These are phyloP conservation scores for Colletotrichum sp. DNA, from an alignment of 2,329 filamentous ascomycete genomes.

Conservation along the genomic window DNA sequence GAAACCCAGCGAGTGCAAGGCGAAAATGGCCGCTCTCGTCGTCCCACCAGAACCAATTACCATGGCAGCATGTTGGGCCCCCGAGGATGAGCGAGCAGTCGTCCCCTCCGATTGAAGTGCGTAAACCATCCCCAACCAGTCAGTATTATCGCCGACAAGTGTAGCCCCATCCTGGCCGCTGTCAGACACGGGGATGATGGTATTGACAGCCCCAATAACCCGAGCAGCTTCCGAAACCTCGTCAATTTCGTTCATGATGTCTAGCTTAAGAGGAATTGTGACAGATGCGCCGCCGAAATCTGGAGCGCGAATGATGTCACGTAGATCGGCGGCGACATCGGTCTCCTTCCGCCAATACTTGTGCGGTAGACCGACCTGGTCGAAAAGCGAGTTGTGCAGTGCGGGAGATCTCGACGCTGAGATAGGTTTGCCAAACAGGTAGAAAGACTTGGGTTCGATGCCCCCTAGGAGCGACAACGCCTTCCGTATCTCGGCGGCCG, in stretches of 20 bases:
- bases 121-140: slow-evolving; percentile 91
- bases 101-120: slow-evolving; percentile 75
- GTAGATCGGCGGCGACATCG: slow-evolving; percentile 63
- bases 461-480: slow-evolving; percentile 81
- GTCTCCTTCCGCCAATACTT: slow-evolving; percentile 82
- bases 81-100: slow-evolving; percentile 37
- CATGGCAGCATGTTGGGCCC: slow-evolving; percentile 60
- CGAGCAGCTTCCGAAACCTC: slow-evolving; percentile 79
- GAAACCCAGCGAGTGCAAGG: slow-evolving; percentile 83
- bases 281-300: slow-evolving; percentile 94
- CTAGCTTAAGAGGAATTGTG: slow-evolving; percentile 92
- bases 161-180: slow-evolving; percentile 33
- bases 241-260: slow-evolving; percentile 83
- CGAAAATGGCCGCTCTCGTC: slow-evolving; percentile 88
- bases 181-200: slow-evolving; percentile 70
- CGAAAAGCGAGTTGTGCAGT: slow-evolving; percentile 88
- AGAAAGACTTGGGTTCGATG: slow-evolving; percentile 78
- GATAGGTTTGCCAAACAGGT: slow-evolving; percentile 87
- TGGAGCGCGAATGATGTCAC: slow-evolving; percentile 68
- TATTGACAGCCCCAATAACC: slow-evolving; percentile 92
- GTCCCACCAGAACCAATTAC: slow-evolving; percentile 94
- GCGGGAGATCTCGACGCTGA: slow-evolving; percentile 82
- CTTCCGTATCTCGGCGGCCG: slow-evolving; percentile 84
- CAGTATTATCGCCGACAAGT: slow-evolving; percentile 89
- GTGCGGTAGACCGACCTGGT: slow-evolving; percentile 80